phyloP scores from a whole-genome alignment of 495 filamentous ascomycete genomes.

The Astrocystis sublimbata region DNA sequence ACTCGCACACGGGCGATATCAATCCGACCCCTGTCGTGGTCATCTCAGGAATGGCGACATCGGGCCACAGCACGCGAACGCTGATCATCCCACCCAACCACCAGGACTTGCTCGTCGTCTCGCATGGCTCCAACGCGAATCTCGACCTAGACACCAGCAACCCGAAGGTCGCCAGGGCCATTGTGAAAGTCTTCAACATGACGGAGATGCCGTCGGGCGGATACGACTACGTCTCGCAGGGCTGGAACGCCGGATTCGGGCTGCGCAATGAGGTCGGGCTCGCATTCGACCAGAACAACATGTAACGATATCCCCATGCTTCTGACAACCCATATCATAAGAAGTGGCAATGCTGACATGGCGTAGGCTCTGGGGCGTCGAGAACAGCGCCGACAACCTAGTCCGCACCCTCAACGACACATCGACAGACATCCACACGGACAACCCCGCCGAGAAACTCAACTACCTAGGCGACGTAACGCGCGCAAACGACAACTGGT shows the following conservation, averaged over 20 bases:
- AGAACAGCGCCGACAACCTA: conserved; percentile 72
- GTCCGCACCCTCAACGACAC: conserved; percentile 37
- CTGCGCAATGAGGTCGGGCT: conserved; percentile 72
- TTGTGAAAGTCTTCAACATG: conserved; percentile 68
- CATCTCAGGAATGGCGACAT: conserved; percentile 58
- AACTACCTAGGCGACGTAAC: conserved; percentile 69
- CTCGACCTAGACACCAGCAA: conserved; percentile 53
- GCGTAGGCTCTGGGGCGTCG: conserved; percentile 64
- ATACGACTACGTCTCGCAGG: conserved; percentile 46
- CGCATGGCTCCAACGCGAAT: conserved; percentile 62
- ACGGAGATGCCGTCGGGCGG: conserved; percentile 39
- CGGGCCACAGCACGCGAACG: conserved; percentile 65
- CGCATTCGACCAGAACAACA: conserved; percentile 38
- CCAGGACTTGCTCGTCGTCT: conserved; percentile 58
- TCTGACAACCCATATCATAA: background rate
- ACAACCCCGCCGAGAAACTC: conserved; percentile 75
- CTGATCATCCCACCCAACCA: conserved; percentile 53
- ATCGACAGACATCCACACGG: conserved; percentile 60
- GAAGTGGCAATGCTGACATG: conserved; percentile 43
- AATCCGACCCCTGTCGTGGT: conserved; percentile 46
- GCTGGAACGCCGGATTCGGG: conserved; percentile 67
- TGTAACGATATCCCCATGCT: conserved; percentile 17
- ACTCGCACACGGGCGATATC: conserved; percentile 45
- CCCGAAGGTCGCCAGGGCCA: conserved; percentile 55
- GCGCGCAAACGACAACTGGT: conserved; percentile 49